A percentile compares a stretch with the other conserved stretches of the same genome.
phyloP scores from a whole-genome alignment of 2,329 filamentous ascomycete genomes.

The Aspergillus clavatus region DNA sequence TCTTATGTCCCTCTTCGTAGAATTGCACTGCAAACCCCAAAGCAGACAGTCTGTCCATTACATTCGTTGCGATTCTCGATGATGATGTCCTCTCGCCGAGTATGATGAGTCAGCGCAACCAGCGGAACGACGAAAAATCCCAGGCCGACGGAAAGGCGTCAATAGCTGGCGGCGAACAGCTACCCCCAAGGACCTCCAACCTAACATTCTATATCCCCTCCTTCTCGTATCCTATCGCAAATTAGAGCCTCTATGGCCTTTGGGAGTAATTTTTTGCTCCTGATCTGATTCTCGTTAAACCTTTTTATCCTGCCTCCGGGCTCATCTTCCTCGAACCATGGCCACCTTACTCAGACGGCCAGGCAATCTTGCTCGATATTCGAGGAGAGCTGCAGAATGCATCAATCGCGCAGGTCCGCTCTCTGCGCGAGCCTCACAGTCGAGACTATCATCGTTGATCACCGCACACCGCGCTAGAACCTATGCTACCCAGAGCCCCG shows the following conservation, averaged over 20 bases:
- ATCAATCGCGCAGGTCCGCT: constrained; percentile 47
- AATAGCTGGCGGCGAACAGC: constrained; percentile 9
- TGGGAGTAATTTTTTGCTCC: constrained; percentile 15
- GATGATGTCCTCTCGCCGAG: constrained; percentile 9
- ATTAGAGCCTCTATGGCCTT: constrained; percentile 26
- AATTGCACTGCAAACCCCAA: too few species aligned
- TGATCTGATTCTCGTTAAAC: constrained; percentile 11
- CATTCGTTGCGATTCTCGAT: constrained; percentile 9
- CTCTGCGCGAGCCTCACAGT: constrained; percentile 36
- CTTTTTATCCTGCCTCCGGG: constrained; percentile 22
- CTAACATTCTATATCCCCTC: constrained; percentile 5
- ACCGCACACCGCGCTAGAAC: constrained; percentile 31
- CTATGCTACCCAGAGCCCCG: constrained; percentile 43
- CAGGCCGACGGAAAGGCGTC: constrained; percentile 19
- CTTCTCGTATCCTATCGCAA: constrained; percentile 11
- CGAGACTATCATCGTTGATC: constrained; percentile 36
- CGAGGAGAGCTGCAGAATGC: constrained; percentile 53
- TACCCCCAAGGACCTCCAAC: constrained; percentile 21
- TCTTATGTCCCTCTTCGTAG: too few species aligned
- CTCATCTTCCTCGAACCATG: constrained; percentile 49
- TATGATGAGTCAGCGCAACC: constrained; percentile 32
- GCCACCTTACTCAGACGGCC: constrained; percentile 63
- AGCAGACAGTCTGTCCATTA: constrained; percentile 1
- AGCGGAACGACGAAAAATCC: constrained; percentile 29
- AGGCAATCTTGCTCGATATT: constrained; percentile 60